A percentile compares a stretch with the other conserved stretches of the same genome.
Conservation (phyloP, 257 asterid species). For the Hygrophila difformis region DNA sequence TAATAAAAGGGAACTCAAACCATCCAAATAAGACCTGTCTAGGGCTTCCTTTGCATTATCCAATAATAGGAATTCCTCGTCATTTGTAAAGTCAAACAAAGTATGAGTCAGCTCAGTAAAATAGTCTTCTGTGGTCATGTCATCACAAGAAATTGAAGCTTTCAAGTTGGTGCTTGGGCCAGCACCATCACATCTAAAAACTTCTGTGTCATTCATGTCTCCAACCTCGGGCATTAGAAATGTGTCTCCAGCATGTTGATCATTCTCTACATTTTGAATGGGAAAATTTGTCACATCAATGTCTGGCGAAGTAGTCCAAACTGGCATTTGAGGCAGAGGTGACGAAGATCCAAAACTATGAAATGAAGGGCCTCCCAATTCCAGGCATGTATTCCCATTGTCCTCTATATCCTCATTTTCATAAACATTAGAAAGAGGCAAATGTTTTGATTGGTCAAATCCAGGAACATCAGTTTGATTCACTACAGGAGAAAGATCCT, state of each 20-base stretch:
- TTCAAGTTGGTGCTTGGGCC: conserved; percentile 19
- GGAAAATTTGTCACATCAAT: conserved; percentile 17
- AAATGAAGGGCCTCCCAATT: conserved; percentile 31
- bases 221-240: conserved; percentile 17
- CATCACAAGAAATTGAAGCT: conserved; percentile 18
- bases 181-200: conserved; percentile 15
- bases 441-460: conserved; percentile 23
- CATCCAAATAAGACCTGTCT: conserved; percentile 43
- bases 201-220: conserved; percentile 14
- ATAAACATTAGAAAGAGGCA: conserved; percentile 20
- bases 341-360: conserved; percentile 29
- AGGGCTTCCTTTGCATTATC: conserved; percentile 31
- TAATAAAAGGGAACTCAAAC: conserved; percentile 43
- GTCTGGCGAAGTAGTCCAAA: conserved; percentile 25
- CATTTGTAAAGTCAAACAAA: conserved; percentile 32
- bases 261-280: conserved; percentile 28
- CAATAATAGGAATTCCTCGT: conserved; percentile 33
- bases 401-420: conserved; percentile 29
- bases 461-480: conserved; percentile 12
- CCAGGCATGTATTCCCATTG: conserved; percentile 24
- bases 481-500: conserved; percentile 17
- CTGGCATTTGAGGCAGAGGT: conserved; percentile 29
- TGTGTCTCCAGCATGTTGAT: conserved; percentile 14
- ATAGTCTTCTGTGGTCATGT: conserved; percentile 28
- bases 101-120: conserved; percentile 30